A percentile compares a stretch with the other conserved stretches of the same genome.
Conservation (phyloP, 176 grass and related monocot genomes). For the Carex littledalei region DNA sequence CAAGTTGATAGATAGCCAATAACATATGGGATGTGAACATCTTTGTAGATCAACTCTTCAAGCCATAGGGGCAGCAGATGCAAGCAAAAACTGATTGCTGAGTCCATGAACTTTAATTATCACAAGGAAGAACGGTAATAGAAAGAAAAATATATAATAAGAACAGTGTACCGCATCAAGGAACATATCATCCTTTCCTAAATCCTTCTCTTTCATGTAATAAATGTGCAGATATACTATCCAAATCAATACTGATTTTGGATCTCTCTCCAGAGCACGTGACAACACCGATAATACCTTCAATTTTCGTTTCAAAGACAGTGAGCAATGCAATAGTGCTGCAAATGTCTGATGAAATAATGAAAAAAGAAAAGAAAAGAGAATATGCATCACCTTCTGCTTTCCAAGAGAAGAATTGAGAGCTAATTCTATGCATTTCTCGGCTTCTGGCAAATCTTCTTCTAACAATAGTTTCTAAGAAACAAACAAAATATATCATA, state of each 20-base stretch:
- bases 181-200: slow-evolving; percentile 97
- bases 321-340: slow-evolving; percentile 19
- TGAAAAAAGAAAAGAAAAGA: slow-evolving; percentile 10
- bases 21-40: too few relatives aligned
- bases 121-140: slow-evolving; percentile 11
- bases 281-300: slow-evolving; percentile 77
- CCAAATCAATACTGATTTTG: slow-evolving; percentile 69
- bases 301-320: slow-evolving; percentile 36
- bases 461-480: slow-evolving; percentile 56
- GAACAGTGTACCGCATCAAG: slow-evolving; percentile 73
- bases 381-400: slow-evolving; percentile 55
- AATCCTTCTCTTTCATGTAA: slow-evolving; percentile 75
- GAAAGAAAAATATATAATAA: slow-evolving; percentile 23
- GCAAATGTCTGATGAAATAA: not conserved
- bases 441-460: slow-evolving; percentile 73
- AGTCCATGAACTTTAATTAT: slow-evolving; percentile 12
- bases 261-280: slow-evolving; percentile 70
- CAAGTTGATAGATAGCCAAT: too few relatives aligned
- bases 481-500: slow-evolving; percentile 34
- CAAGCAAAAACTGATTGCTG: too few relatives aligned
- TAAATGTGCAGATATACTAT: slow-evolving; percentile 96
- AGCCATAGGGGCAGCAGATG: not conserved
- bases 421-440: slow-evolving; percentile 67
- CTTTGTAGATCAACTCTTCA: slow-evolving; percentile 4
- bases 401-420: slow-evolving; percentile 64